Percentiles rank a stretch among this genome's conserved stretches.
Evolutionary conservation across 2,329 filamentous ascomycete genomes (phyloP).

Genomic region (Calonectria fujianensis): DNA sequence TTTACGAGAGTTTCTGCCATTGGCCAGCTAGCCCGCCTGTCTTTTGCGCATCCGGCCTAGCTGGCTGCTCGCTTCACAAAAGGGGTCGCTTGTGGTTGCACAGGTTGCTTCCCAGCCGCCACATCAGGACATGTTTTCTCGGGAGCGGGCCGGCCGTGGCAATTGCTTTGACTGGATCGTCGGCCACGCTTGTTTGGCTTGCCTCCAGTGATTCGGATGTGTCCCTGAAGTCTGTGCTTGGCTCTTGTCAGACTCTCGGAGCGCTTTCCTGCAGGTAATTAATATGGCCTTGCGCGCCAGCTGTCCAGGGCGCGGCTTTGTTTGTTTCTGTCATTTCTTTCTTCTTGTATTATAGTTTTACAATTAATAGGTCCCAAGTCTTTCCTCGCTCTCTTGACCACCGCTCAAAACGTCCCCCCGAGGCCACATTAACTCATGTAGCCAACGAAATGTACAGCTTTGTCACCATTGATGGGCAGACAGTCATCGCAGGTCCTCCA

Average conservation of each 20-base stretch:
- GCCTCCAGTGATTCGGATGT: background rate
- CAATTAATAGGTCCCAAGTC: background rate
- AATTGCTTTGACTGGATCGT: background rate
- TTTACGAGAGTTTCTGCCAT: background rate
- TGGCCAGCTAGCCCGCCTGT: background rate
- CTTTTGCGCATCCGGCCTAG: background rate
- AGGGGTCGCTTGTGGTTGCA: background rate
- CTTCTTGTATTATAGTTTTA: background rate
- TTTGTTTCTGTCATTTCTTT: background rate
- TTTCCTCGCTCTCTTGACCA: background rate
- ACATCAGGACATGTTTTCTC: background rate
- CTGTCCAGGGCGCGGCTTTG: background rate
- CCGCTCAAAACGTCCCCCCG: background rate
- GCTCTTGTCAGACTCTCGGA: background rate
- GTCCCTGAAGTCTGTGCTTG: background rate
- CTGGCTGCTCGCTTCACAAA: background rate
- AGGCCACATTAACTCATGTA: background rate
- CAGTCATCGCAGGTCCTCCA: constrained; percentile 51
- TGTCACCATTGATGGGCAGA: constrained; percentile 49
- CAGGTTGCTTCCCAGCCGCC: background rate
- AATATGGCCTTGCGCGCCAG: background rate
- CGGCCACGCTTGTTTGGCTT: background rate
- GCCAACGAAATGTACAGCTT: constrained; percentile 1
- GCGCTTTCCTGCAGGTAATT: background rate
- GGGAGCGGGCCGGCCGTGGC: background rate